Conservation (phyloP, 2,329 filamentous ascomycete species). For the Calonectria hongkongensis region DNA sequence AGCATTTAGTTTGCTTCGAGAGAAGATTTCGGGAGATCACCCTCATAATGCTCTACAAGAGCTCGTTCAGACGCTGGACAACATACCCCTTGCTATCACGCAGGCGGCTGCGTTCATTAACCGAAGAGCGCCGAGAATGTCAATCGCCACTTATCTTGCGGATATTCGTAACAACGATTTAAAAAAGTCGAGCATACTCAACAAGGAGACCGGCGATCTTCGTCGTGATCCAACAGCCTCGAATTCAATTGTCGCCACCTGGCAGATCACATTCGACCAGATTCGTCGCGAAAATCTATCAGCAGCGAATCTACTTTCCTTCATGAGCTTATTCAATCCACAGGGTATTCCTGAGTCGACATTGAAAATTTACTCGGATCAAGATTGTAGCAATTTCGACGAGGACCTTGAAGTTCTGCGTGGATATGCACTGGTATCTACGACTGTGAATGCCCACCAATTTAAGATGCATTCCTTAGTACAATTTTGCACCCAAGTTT, state of each 20-base stretch:
- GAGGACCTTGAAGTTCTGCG: slow-evolving; percentile 40
- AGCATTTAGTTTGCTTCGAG: neutral
- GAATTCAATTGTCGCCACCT: slow-evolving; percentile 36
- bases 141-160: slow-evolving; percentile 57
- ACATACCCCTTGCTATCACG: slow-evolving; percentile 30
- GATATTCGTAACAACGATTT: slow-evolving; percentile 54
- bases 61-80: neutral
- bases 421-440: slow-evolving; percentile 33
- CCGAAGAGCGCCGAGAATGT: slow-evolving; percentile 26
- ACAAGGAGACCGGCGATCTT: slow-evolving; percentile 51
- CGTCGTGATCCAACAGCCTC: slow-evolving; percentile 41
- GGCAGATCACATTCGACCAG: slow-evolving; percentile 42
- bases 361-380: neutral
- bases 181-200: slow-evolving; percentile 52
- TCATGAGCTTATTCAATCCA: slow-evolving; percentile 46
- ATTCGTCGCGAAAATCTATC: slow-evolving; percentile 32
- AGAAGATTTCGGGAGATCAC: neutral
- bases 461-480: slow-evolving; percentile 38
- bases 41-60: neutral
- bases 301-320: slow-evolving; percentile 23
- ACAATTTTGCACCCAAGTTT: slow-evolving; percentile 11
- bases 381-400: too few species aligned
- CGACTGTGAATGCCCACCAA: neutral
- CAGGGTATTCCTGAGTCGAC: slow-evolving; percentile 30
- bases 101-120: slow-evolving; percentile 26